Conservation (phyloP, 176 grass and related monocot genomes). For the Juncus inflexus region DNA sequence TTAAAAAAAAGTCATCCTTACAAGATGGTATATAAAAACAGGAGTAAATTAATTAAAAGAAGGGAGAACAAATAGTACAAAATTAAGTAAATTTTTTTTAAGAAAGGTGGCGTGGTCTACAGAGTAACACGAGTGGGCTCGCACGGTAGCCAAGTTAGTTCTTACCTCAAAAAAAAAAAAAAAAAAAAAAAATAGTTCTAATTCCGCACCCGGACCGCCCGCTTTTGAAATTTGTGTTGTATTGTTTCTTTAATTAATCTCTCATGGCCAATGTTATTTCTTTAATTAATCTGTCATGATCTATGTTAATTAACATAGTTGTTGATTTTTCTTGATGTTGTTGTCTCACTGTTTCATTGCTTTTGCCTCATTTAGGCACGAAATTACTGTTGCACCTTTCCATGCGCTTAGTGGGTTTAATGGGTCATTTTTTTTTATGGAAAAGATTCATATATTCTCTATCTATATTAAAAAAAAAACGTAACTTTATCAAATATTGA, state of each 20-base stretch:
- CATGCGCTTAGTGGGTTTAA: conserved; percentile 2
- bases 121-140: conserved; percentile 38
- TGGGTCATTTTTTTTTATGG: too few species aligned
- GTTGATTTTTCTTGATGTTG: conserved; percentile 14
- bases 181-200: too few species aligned
- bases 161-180: neutral
- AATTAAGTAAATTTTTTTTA: too few species aligned
- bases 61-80: neutral
- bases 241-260: conserved; percentile 25
- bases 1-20: too few species aligned
- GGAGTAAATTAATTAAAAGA: conserved; percentile 11
- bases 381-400: conserved; percentile 7
- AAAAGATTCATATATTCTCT: too few species aligned
- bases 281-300: conserved; percentile 17
- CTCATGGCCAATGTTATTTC: conserved; percentile 2
- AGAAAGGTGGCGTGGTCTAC: conserved; percentile 13
- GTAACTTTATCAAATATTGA: too few species aligned
- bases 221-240: conserved; percentile 31
- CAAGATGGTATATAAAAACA: neutral
- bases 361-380: neutral
- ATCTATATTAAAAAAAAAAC: too few species aligned
- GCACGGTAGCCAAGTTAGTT: conserved; percentile 31
- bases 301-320: neutral
- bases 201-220: conserved; percentile 39
- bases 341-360: conserved; percentile 17